Evolutionary conservation across 2,329 filamentous ascomycete species (phyloP), one percentile per base, ranked within the genome.

Genomic region (Talaromyces sp.): DNA sequence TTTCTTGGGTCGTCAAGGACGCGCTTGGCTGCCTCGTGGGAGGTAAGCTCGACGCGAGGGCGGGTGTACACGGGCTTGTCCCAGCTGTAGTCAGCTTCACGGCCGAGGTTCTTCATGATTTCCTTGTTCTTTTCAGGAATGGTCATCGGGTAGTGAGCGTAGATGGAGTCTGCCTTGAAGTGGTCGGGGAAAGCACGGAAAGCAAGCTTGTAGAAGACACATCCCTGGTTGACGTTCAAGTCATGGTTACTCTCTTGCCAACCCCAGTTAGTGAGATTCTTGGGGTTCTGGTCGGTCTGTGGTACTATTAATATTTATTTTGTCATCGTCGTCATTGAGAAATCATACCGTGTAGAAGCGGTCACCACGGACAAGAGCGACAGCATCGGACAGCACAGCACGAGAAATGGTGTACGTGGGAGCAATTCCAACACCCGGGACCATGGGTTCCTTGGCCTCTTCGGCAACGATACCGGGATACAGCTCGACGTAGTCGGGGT

Each of bases 181-280:
- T 92, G 88, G 65, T 89, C 83, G 0, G 91, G 92, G 80, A 96
- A 92, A 0, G 90, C 89, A 5, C 88, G 84, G 39, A 91, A 80
- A 71, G 93, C 88, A 39, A 96, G 82, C 79, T 95, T 96, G 80
- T 93, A 92, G 75, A 93, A 90, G 13, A 92, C 85, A 67, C 89
- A 92, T 54, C 92, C 91, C 70, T 95, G 88, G 74, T 95, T 90
- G 65, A 93, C 76, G 62, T 83, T 85, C 25, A 87, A 76, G 67
- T 96, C 90, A 60, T 88, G 91, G 22, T 89, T 82, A 3, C 85
- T 88, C 71, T 92, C 88, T 59, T 86, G 85, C 77, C 85, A 93
- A 22, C 91, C 91, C 91, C 91, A 96, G 75, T 91, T 92, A 1
- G 91, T 96, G 54, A 96, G 76, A 67, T 87, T 85, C 9, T 85